Evolutionary conservation across 2,329 filamentous ascomycete genomes (phyloP).

Genomic region (Pseudogymnoascus sp.): DNA sequence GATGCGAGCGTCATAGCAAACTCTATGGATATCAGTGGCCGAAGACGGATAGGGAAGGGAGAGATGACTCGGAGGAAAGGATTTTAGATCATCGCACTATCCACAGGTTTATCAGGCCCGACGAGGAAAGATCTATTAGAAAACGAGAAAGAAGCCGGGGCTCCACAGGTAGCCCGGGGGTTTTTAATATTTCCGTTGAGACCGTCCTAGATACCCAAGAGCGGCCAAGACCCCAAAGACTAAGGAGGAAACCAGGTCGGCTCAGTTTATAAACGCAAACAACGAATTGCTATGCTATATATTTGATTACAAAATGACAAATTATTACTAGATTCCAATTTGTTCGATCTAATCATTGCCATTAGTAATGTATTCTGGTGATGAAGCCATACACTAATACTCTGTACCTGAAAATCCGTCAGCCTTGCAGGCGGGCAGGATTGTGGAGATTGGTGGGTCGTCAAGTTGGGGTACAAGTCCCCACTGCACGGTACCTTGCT

Average conservation of each 20-base stretch:
- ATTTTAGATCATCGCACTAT: constrained; percentile 74
- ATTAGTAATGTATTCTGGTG: neutral
- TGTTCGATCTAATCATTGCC: neutral
- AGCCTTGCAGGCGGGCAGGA: neutral
- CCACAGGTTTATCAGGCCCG: constrained; percentile 69
- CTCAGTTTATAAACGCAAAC: constrained; percentile 6
- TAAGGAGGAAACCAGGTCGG: neutral
- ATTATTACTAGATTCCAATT: neutral
- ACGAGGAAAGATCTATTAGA: constrained; percentile 46
- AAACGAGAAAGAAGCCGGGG: constrained; percentile 14
- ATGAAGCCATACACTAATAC: neutral
- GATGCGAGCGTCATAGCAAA: constrained; percentile 92
- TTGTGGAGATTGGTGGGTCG: constrained; percentile 3
- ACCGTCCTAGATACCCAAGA: neutral
- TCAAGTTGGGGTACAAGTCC: neutral
- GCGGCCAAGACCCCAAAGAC: neutral
- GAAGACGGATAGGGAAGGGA: constrained; percentile 77
- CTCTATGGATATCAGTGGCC: constrained; percentile 94
- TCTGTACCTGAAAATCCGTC: constrained; percentile 1
- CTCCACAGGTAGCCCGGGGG: neutral
- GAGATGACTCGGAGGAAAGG: constrained; percentile 60
- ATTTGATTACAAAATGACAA: neutral
- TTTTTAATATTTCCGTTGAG: neutral
- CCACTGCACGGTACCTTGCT: neutral
- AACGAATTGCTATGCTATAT: neutral